Conservation (phyloP, 192 early-diverging fungal species). For the Kickxella alabastrina region DNA sequence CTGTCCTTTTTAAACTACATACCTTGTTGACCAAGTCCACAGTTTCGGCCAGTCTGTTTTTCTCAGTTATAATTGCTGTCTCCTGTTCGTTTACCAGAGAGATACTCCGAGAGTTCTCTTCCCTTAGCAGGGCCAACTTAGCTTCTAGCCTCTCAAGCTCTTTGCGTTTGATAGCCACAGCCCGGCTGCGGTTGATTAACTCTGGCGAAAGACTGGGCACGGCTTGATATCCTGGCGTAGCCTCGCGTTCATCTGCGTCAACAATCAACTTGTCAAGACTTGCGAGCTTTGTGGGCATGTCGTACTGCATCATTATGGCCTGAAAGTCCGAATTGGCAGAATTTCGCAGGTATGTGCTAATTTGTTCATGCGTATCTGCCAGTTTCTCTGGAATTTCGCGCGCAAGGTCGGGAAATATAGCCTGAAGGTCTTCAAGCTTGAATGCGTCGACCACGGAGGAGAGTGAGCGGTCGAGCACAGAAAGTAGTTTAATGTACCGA, state of each 20-base stretch:
- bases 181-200: constrained; percentile 35
- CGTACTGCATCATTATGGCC: constrained; percentile 50
- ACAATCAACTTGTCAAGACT: constrained; percentile 37
- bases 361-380: constrained; percentile 44
- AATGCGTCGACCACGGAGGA: constrained; percentile 46
- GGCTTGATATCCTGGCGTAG: no score
- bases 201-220: constrained; percentile 36
- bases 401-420: constrained; percentile 37
- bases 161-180: constrained; percentile 32
- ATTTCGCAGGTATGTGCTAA: constrained; percentile 47
- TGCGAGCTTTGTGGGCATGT: constrained; percentile 35
- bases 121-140: constrained; percentile 18
- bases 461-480: constrained; percentile 48
- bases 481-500: constrained; percentile 46
- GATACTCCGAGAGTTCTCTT: constrained; percentile 22
- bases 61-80: constrained; percentile 6
- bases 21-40: constrained; percentile 15
- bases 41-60: constrained; percentile 17
- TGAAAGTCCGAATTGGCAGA: constrained; percentile 48
- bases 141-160: constrained; percentile 31
- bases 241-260: constrained; percentile 29
- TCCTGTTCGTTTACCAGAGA: constrained; percentile 10
- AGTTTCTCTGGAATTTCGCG: constrained; percentile 46
- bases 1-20: no score
- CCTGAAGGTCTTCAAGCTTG: constrained; percentile 31